Percentiles rank a stretch among this genome's conserved stretches.
Conservation (phyloP, 2,329 filamentous ascomycete species). For the Colletotrichum sojae region DNA sequence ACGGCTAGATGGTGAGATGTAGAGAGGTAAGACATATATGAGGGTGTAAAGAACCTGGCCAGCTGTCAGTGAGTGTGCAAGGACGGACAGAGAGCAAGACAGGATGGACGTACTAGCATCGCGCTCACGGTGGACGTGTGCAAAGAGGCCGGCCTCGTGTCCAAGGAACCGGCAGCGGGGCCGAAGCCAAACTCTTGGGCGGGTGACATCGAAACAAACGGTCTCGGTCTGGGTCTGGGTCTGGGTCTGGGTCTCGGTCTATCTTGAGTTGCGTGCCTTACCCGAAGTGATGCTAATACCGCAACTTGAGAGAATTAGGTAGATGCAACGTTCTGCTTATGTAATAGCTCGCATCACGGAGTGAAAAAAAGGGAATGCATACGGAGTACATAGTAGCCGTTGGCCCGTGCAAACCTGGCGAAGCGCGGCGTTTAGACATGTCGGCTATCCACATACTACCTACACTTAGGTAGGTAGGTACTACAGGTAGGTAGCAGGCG, state of each 20-base stretch:
- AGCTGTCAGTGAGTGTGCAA: constrained; percentile 1
- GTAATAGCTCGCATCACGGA: too few species aligned
- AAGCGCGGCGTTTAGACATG: too few species aligned
- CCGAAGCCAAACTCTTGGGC: constrained; percentile 12
- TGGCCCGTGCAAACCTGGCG: too few species aligned
- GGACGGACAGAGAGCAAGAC: neutral
- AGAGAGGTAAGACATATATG: constrained; percentile 92
- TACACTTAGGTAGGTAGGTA: too few species aligned
- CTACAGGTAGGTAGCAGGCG: too few species aligned
- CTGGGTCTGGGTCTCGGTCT: neutral
- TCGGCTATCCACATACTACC: too few species aligned
- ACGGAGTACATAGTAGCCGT: too few species aligned
- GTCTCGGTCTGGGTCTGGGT: neutral
- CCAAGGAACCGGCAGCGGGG: constrained; percentile 6
- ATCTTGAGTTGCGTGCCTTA: neutral
- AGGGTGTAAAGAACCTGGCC: constrained; percentile 83
- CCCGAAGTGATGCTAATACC: too few species aligned
- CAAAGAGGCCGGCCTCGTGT: constrained; percentile 7
- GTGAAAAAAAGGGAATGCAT: too few species aligned
- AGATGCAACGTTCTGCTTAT: too few species aligned
- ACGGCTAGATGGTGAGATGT: constrained; percentile 83
- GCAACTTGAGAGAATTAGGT: too few species aligned
- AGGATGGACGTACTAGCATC: constrained; percentile 37
- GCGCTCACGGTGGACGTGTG: constrained; percentile 31
- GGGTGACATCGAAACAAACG: constrained; percentile 18